Conservation (phyloP, 495 filamentous ascomycete genomes). For the Achaetomiella virescens region DNA sequence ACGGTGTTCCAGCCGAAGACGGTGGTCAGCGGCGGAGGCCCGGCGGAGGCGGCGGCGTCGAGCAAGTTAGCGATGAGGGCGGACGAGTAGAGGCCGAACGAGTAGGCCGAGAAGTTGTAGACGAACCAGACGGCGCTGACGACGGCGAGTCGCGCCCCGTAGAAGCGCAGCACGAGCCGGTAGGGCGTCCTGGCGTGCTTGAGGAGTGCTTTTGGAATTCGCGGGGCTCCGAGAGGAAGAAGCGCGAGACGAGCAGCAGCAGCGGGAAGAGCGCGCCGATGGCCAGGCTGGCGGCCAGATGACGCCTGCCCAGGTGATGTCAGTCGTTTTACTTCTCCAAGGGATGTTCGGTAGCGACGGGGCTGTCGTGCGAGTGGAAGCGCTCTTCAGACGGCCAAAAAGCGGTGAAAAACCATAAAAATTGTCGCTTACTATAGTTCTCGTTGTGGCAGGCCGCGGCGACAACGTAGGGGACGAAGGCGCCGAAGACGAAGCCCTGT, state of each 20-base stretch:
- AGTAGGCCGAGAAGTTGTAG: constrained; percentile 79
- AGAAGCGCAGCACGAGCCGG: constrained; percentile 47
- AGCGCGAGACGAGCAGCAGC: constrained; percentile 64
- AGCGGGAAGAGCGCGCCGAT: constrained; percentile 75
- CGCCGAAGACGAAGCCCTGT: constrained; percentile 64
- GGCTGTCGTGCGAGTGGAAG: too few species aligned
- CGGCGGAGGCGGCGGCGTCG: constrained; percentile 34
- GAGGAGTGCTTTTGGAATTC: constrained; percentile 60
- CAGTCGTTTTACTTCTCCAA: too few species aligned
- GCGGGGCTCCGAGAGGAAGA: constrained; percentile 76
- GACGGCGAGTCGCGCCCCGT: constrained; percentile 55
- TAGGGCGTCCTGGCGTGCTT: constrained; percentile 52
- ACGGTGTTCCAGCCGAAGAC: constrained; percentile 81
- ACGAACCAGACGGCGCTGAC: constrained; percentile 87
- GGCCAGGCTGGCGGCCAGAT: constrained; percentile 72
- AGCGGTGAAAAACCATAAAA: too few species aligned
- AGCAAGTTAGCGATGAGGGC: constrained; percentile 64
- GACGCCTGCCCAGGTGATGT: too few species aligned
- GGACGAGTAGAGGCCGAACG: constrained; percentile 72
- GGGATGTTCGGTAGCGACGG: too few species aligned
- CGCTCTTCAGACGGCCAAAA: too few species aligned
- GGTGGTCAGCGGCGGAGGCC: constrained; percentile 66
- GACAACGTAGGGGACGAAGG: constrained; percentile 66
- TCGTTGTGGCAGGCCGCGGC: constrained; percentile 61
- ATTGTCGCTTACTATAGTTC: too few species aligned